Percentiles rank a stretch among this genome's conserved stretches.
Evolutionary conservation across 805 yeast species (phyloP).

Genomic region (Lipomyces starkeyi): DNA sequence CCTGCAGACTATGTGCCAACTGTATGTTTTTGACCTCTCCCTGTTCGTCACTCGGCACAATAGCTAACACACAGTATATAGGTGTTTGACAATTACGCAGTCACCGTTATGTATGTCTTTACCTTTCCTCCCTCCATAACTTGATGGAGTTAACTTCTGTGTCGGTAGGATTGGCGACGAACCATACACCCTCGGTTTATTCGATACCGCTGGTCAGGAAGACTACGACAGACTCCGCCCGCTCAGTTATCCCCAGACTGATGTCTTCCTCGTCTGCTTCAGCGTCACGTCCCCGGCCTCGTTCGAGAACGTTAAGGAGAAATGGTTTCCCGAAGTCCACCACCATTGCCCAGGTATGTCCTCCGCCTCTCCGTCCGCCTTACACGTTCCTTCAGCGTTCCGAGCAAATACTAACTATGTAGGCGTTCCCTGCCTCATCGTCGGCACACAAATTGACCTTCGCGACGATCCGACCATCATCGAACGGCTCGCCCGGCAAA

Average conservation of each 20-base stretch:
- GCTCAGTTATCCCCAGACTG: slow-evolving; percentile 94
- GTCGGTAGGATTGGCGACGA: slow-evolving; percentile 82
- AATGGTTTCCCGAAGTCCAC: slow-evolving; percentile 99
- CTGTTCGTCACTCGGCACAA: not conserved
- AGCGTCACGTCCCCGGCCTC: slow-evolving; percentile 96
- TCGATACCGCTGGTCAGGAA: slow-evolving; percentile 99
- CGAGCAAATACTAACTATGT: not conserved
- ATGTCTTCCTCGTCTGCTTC: slow-evolving; percentile 93
- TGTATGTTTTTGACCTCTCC: slow-evolving; percentile 67
- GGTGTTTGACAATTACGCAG: slow-evolving; percentile 64
- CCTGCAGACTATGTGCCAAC: slow-evolving; percentile 99
- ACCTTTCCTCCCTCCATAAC: not conserved
- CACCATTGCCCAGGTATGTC: slow-evolving; percentile 78
- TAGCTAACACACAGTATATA: not conserved
- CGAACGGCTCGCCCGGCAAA: slow-evolving; percentile 88
- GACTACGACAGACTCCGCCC: slow-evolving; percentile 98
- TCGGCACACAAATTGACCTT: slow-evolving; percentile 95
- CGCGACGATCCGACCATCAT: slow-evolving; percentile 91
- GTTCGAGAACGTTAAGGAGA: slow-evolving; percentile 95
- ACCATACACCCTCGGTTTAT: slow-evolving; percentile 95
- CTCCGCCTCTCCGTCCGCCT: too few species aligned
- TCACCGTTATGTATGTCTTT: slow-evolving; percentile 69
- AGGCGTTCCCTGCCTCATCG: slow-evolving; percentile 95
- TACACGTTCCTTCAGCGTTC: not conserved
- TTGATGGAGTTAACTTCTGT: not conserved